These are phyloP conservation scores for Mycena belliarum DNA, from an alignment of 768 basidiomycete species.

Conservation along the genomic window DNA sequence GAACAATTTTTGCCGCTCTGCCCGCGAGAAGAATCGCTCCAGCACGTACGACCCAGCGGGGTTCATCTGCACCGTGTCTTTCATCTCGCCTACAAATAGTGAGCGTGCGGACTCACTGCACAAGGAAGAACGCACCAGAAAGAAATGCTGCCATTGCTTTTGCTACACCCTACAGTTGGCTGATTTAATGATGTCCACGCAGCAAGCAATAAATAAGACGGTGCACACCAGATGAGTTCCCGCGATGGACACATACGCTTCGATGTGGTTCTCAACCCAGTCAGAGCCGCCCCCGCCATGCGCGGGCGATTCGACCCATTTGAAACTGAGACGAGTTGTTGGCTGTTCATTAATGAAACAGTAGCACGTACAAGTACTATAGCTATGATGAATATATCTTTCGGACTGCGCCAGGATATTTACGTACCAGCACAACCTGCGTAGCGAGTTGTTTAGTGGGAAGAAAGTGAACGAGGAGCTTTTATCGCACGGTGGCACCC, in stretches of 20 bases:
- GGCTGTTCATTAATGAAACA: conserved; percentile 2
- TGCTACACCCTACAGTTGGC: conserved; percentile 64
- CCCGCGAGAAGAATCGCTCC: conserved; percentile 87
- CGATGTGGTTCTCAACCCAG: conserved; percentile 95
- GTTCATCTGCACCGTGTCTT: conserved; percentile 86
- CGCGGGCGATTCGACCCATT: conserved; percentile 92
- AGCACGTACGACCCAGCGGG: conserved; percentile 81
- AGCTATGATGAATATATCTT: conserved; percentile 8
- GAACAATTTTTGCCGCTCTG: conserved; percentile 87
- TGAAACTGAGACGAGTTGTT: conserved; percentile 55
- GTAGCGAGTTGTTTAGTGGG: background rate
- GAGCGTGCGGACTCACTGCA: background rate
- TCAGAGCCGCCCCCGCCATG: conserved; percentile 79
- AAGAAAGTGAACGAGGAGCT: background rate
- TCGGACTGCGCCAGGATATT: background rate
- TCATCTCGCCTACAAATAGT: conserved; percentile 61
- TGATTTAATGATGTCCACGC: background rate
- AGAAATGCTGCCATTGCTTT: conserved; percentile 96
- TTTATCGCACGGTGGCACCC: conserved; percentile 68
- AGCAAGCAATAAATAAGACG: background rate
- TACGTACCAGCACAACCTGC: conserved; percentile 54
- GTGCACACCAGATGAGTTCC: conserved; percentile 78
- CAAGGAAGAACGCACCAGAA: conserved; percentile 51
- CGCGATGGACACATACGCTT: conserved; percentile 80
- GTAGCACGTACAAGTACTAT: conserved; percentile 79